Evolutionary conservation across 1,284 basidiomycete species (phyloP).

Genomic region (Ceratobasidium sp.): DNA sequence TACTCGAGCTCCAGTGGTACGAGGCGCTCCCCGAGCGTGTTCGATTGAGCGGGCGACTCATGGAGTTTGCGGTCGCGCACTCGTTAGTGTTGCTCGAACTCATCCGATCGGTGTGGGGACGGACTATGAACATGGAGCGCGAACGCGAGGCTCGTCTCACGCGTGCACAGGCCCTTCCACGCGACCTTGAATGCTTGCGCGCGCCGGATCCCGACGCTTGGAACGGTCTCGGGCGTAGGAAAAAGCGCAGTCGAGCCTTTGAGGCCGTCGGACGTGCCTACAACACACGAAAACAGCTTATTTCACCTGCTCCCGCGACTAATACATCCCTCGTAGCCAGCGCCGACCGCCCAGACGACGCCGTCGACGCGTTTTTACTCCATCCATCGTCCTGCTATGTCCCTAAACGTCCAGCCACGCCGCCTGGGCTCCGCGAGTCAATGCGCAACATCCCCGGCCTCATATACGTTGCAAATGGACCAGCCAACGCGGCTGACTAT

Average conservation of each 20-base stretch:
- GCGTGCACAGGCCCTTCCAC: not conserved
- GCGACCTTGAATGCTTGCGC: not conserved
- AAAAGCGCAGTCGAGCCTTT: not conserved
- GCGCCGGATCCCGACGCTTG: not conserved
- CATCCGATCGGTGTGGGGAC: not conserved
- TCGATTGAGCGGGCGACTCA: not conserved
- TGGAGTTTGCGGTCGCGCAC: not conserved
- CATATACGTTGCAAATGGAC: not conserved
- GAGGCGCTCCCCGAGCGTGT: not conserved
- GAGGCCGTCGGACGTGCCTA: slow-evolving; percentile 5
- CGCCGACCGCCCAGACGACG: no score
- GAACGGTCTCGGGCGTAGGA: not conserved
- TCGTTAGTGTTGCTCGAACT: not conserved
- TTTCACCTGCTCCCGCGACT: no score
- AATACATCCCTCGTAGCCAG: no score
- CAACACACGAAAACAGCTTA: not conserved
- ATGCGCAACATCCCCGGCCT: not conserved
- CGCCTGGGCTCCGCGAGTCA: not conserved
- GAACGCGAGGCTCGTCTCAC: not conserved
- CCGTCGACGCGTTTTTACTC: not conserved
- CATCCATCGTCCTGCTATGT: not conserved
- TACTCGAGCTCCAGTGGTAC: slow-evolving; percentile 1
- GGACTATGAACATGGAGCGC: not conserved
- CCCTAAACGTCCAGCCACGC: not conserved
- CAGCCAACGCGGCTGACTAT: not conserved